Percentiles rank a stretch among this genome's conserved stretches.
Evolutionary conservation across 2,329 filamentous ascomycete species (phyloP).

Genomic region (Tolypocladium amazonense): DNA sequence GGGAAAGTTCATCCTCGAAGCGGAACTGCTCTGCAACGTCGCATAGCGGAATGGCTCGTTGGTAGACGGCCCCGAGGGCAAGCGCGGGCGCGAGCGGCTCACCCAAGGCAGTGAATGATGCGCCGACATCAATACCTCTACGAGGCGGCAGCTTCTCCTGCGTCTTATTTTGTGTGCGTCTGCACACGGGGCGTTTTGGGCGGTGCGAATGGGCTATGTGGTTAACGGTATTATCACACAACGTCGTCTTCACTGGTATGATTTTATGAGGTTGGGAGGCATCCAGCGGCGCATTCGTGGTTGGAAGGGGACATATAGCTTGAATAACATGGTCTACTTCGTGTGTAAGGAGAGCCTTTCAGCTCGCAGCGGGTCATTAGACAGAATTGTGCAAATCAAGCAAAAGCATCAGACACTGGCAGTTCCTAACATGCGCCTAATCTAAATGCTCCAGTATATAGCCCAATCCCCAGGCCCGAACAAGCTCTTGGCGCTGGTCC

Average conservation of each 20-base stretch:
- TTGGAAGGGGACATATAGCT: not conserved
- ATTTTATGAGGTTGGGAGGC: not conserved
- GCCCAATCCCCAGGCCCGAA: not conserved
- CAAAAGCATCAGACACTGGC: not conserved
- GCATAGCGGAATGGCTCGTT: constrained; percentile 15
- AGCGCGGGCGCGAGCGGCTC: not conserved
- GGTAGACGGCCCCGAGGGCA: not conserved
- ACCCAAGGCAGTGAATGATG: not conserved
- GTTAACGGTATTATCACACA: not conserved
- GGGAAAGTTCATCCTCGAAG: constrained; percentile 94
- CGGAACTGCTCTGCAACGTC: constrained; percentile 77
- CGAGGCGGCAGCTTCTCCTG: not conserved
- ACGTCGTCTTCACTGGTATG: not conserved
- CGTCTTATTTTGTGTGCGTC: not conserved
- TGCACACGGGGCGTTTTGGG: not conserved
- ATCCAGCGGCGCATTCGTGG: not conserved
- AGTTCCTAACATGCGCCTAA: not conserved
- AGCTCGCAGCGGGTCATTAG: not conserved
- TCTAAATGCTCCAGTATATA: not conserved
- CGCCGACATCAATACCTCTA: not conserved
- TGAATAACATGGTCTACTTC: not conserved
- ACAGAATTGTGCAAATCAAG: not conserved
- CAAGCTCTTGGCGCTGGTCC: not conserved
- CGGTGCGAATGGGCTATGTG: not conserved
- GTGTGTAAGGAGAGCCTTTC: not conserved